Percentiles rank a stretch among this genome's conserved stretches.
phyloP scores from a whole-genome alignment of 768 basidiomycete genomes.

The Leccinum imitatum region DNA sequence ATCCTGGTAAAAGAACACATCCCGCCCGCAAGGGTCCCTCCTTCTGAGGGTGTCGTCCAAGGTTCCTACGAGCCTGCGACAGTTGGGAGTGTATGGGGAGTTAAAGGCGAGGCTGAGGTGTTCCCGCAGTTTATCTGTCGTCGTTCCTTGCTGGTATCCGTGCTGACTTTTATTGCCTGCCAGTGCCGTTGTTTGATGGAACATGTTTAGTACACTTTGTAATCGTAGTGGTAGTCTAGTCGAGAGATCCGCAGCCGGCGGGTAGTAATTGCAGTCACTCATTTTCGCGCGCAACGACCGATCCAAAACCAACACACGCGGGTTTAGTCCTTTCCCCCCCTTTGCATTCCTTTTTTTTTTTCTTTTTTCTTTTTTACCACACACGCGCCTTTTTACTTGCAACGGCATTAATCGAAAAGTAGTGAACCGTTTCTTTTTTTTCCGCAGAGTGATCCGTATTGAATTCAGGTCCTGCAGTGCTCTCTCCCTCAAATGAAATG shows the following conservation, averaged over 20 bases:
- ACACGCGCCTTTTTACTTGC: too few relatives aligned
- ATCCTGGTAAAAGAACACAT: constrained; percentile 88
- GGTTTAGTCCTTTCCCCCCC: not conserved
- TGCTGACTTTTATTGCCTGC: constrained; percentile 5
- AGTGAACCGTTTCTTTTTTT: constrained; percentile 10
- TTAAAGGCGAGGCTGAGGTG: constrained; percentile 89
- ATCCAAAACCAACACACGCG: constrained; percentile 12
- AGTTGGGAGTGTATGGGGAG: constrained; percentile 73
- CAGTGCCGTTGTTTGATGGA: not conserved
- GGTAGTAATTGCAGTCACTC: constrained; percentile 4
- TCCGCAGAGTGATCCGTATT: constrained; percentile 8
- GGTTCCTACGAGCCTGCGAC: constrained; percentile 31
- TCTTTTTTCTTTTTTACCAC: not conserved
- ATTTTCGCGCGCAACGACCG: constrained; percentile 12
- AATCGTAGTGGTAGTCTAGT: not conserved
- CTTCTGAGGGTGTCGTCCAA: constrained; percentile 29
- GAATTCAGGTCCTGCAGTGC: constrained; percentile 25
- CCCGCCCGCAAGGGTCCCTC: constrained; percentile 49
- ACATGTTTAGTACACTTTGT: not conserved
- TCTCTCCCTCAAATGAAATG: constrained; percentile 48
- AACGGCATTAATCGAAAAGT: constrained; percentile 19
- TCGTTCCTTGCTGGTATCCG: not conserved
- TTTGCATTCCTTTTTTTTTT: constrained; percentile 1
- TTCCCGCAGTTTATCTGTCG: constrained; percentile 4
- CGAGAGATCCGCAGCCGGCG: constrained; percentile 8